Conservation (phyloP, 441 rosid genomes). For the Syzygium malaccense region DNA sequence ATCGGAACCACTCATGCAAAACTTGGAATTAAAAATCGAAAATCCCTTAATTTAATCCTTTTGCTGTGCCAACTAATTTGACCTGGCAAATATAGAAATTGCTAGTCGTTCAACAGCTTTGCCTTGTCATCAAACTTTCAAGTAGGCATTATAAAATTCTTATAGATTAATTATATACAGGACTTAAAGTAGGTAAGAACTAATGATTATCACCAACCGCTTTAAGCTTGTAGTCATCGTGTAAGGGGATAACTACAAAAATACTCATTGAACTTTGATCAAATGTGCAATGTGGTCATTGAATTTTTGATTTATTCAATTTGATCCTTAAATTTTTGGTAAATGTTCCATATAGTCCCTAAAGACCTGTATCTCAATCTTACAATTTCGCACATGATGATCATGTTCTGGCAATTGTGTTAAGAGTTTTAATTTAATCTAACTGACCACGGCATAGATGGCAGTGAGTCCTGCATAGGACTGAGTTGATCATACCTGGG, state of each 20-base stretch:
- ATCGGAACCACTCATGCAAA: neutral
- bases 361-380: too few species aligned
- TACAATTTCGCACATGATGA: neutral
- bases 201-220: neutral
- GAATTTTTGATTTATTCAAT: too few species aligned
- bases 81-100: neutral
- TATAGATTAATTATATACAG: neutral
- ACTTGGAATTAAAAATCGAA: neutral
- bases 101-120: neutral
- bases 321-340: too few species aligned
- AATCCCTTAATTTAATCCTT: neutral
- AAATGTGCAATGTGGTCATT: too few species aligned
- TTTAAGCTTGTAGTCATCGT: neutral
- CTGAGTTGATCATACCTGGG: fast-evolving
- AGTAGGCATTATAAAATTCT: neutral
- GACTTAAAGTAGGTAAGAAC: neutral
- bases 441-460: neutral
- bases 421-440: neutral
- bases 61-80: neutral
- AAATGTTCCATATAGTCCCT: too few species aligned
- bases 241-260: too few species aligned
- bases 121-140: neutral
- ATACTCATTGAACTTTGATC: too few species aligned
- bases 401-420: neutral
- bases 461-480: neutral